Evolutionary conservation across 208 protist genomes (phyloP).

Genomic region (Balamuthia mandrillaris): DNA sequence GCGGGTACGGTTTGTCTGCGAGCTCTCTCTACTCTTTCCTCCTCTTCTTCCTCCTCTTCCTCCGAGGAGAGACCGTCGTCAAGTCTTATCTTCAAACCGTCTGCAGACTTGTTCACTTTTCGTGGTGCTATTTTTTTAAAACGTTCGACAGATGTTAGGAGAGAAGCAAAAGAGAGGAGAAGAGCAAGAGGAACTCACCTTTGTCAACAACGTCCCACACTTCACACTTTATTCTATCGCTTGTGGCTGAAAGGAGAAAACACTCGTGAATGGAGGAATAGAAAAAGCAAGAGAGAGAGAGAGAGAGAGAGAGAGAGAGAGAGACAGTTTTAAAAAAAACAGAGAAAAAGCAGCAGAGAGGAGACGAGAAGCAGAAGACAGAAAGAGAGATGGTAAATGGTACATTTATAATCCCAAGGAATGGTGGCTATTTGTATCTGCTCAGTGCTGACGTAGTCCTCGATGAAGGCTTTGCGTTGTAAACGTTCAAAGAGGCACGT

Average conservation of each 20-base stretch:
- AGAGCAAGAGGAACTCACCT: background rate
- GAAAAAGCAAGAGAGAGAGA: background rate
- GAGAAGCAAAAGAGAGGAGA: background rate
- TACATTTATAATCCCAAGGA: slow-evolving; percentile 65
- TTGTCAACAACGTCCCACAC: slow-evolving; percentile 65
- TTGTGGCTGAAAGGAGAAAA: slow-evolving; percentile 40
- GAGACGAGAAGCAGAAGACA: background rate
- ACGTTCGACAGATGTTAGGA: background rate
- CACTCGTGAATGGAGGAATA: background rate
- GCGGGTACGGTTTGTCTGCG: too few species aligned
- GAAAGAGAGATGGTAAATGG: background rate
- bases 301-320: background rate
- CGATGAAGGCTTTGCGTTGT: slow-evolving; percentile 35
- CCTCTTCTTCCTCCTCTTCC: background rate
- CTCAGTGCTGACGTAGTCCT: slow-evolving; percentile 48
- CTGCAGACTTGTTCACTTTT: background rate
- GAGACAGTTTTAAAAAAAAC: background rate
- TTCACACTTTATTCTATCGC: slow-evolving; percentile 60
- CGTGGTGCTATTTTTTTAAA: background rate
- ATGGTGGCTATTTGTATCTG: slow-evolving; percentile 60
- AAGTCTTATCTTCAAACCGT: background rate
- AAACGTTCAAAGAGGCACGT: slow-evolving; percentile 47
- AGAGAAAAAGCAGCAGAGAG: background rate
- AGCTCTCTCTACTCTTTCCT: too few species aligned
- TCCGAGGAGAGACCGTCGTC: background rate